phyloP scores from a whole-genome alignment of 495 filamentous ascomycete species.

The Staphylotrichum tortipilum region DNA sequence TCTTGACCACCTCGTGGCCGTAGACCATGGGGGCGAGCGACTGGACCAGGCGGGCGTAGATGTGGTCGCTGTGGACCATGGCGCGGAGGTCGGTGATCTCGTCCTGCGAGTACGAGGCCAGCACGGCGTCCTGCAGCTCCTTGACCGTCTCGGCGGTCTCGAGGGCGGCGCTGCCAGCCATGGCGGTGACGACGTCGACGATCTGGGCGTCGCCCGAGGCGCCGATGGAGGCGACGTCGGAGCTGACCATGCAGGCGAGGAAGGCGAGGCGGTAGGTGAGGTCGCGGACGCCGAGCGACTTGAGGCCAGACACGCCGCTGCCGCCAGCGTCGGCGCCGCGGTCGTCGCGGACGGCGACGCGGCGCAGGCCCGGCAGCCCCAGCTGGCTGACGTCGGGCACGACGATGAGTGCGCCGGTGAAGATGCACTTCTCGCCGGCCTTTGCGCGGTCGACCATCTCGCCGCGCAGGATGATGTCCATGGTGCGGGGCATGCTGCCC shows the following conservation, averaged over 20 bases:
- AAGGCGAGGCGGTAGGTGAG: slow-evolving; percentile 97
- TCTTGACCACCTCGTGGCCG: slow-evolving; percentile 95
- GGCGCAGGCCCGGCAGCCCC: slow-evolving; percentile 75
- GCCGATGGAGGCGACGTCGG: slow-evolving; percentile 71
- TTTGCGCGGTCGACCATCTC: slow-evolving; percentile 97
- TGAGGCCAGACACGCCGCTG: slow-evolving; percentile 75
- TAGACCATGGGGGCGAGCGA: slow-evolving; percentile 97
- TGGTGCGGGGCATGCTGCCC: slow-evolving; percentile 95
- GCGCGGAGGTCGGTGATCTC: slow-evolving; percentile 87
- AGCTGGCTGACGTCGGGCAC: slow-evolving; percentile 96
- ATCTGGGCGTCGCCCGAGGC: slow-evolving; percentile 35
- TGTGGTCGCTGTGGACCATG: slow-evolving; percentile 92
- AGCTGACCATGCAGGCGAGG: slow-evolving; percentile 92
- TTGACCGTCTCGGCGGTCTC: slow-evolving; percentile 64
- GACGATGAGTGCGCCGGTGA: slow-evolving; percentile 92
- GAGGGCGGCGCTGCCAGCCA: slow-evolving; percentile 58
- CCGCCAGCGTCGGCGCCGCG: slow-evolving; percentile 74
- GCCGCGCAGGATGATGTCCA: slow-evolving; percentile 95
- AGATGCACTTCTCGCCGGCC: slow-evolving; percentile 95
- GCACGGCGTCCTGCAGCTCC: slow-evolving; percentile 77
- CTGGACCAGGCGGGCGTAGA: slow-evolving; percentile 87
- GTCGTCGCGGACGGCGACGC: slow-evolving; percentile 80
- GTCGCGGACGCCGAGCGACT: slow-evolving; percentile 87
- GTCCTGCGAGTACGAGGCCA: slow-evolving; percentile 67
- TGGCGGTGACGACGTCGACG: slow-evolving; percentile 66